These are phyloP conservation scores for Panicum hallii DNA, from an alignment of 202 grass and related monocot genomes.

Conservation along the genomic window DNA sequence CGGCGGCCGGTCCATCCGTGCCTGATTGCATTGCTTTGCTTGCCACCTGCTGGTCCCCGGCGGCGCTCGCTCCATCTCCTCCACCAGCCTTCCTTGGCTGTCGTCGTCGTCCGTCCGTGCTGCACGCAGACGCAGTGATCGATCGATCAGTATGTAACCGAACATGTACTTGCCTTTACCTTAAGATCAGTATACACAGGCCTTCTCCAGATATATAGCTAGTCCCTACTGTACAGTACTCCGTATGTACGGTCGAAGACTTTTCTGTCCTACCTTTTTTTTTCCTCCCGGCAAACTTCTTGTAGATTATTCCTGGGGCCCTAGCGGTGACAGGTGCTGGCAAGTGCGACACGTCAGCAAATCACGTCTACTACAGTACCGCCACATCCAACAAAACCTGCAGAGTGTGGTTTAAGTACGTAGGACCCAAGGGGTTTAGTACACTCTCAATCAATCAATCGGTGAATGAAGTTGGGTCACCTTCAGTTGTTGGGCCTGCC, in stretches of 20 bases:
- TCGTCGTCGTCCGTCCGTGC: background rate
- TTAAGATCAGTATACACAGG: background rate
- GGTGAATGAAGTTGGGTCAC: too few relatives aligned
- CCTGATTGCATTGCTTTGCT: background rate
- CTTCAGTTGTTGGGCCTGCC: too few relatives aligned
- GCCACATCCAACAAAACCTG: background rate
- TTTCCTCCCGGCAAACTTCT: background rate
- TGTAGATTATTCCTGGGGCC: background rate
- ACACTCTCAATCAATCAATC: background rate
- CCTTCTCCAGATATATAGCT: background rate
- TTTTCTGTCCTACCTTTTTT: background rate
- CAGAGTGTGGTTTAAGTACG: background rate
- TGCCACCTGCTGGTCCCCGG: slow-evolving; percentile 2
- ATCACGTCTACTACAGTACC: background rate
- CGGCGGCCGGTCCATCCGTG: background rate
- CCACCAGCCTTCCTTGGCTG: background rate
- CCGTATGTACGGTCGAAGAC: background rate
- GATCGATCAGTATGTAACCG: background rate
- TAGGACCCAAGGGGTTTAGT: background rate
- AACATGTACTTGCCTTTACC: background rate
- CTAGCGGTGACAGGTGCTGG: background rate
- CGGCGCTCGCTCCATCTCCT: background rate
- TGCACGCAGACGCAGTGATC: background rate
- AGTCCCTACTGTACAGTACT: background rate
- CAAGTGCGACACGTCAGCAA: background rate